phyloP scores from a whole-genome alignment of 371 early-diverging fungal species.

The Choanephora cucurbitarum region DNA sequence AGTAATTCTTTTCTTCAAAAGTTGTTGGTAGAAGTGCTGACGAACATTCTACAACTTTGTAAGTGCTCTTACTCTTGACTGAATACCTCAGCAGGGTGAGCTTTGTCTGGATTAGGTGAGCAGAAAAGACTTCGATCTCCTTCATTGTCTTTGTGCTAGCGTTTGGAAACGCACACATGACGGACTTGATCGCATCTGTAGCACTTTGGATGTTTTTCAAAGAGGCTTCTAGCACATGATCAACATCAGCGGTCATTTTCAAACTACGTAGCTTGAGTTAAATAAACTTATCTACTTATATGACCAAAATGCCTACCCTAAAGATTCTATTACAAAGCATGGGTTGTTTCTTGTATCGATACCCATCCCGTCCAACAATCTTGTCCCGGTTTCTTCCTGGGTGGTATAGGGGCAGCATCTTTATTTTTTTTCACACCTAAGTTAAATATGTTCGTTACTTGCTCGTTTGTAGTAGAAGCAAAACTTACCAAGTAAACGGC shows the following conservation, averaged over 20 bases:
- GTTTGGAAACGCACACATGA: no score
- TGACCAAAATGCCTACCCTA: conserved; percentile 13
- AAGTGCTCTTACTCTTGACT: conserved; percentile 10
- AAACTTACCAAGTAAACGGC: conserved; percentile 21
- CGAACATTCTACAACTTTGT: conserved; percentile 7
- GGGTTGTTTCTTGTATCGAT: conserved; percentile 9
- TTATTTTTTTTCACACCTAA: conserved; percentile 23
- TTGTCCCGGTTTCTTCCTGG: no score
- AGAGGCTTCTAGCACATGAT: conserved; percentile 13
- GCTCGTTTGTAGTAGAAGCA: no score
- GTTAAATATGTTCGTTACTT: no score
- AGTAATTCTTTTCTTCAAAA: conserved; percentile 11
- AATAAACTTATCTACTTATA: conserved; percentile 8
- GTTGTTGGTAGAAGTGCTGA: conserved; percentile 6
- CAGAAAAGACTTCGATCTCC: conserved; percentile 10
- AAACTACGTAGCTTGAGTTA: conserved; percentile 12
- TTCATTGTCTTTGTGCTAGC: conserved; percentile 20
- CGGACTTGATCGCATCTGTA: no score
- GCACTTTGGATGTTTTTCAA: conserved; percentile 17
- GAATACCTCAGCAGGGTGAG: conserved; percentile 16
- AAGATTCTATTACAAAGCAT: conserved; percentile 15
- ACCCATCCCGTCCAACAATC: conserved; percentile 19
- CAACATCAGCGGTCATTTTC: conserved; percentile 14
- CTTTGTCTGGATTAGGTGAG: conserved; percentile 18
- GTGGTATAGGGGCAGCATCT: no score